A percentile compares a stretch with the other conserved stretches of the same genome.
Evolutionary conservation across 2,329 filamentous ascomycete genomes (phyloP).

Genomic region (Didymella arachidicola): DNA sequence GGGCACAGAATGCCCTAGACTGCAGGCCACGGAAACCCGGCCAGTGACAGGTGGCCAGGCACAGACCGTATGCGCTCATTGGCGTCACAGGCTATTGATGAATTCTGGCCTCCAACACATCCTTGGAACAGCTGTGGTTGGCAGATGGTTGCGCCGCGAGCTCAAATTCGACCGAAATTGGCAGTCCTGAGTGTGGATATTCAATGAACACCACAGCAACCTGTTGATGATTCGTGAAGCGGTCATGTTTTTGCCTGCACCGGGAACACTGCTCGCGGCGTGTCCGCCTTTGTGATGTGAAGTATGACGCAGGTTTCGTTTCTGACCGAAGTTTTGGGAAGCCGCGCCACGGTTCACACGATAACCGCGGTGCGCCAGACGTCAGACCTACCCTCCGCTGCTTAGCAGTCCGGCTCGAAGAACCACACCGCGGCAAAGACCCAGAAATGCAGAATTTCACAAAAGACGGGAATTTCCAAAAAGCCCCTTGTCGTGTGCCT

Average conservation of each 20-base stretch:
- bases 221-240: neutral
- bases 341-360: neutral
- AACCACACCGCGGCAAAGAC: conserved; percentile 13
- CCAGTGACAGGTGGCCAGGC: conserved; percentile 19
- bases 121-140: conserved; percentile 3
- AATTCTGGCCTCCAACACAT: conserved; percentile 1
- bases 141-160: neutral
- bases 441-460: conserved; percentile 26
- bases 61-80: conserved; percentile 21
- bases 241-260: neutral
- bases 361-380: conserved; percentile 4
- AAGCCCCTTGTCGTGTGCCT: conserved; percentile 21
- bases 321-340: neutral
- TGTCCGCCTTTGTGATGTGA: neutral
- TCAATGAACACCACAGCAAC: neutral
- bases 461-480: conserved; percentile 10
- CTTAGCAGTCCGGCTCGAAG: conserved; percentile 7
- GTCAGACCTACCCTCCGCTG: conserved; percentile 12
- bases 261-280: neutral
- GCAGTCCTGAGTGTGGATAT: neutral
- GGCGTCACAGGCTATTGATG: conserved; percentile 6
- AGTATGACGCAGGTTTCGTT: conserved; percentile 9
- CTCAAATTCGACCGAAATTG: conserved; percentile 6
- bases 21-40: neutral
- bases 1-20: conserved; percentile 24